Evolutionary conservation across 345 rosid species (phyloP).

Genomic region (Moricandia moricandioides): DNA sequence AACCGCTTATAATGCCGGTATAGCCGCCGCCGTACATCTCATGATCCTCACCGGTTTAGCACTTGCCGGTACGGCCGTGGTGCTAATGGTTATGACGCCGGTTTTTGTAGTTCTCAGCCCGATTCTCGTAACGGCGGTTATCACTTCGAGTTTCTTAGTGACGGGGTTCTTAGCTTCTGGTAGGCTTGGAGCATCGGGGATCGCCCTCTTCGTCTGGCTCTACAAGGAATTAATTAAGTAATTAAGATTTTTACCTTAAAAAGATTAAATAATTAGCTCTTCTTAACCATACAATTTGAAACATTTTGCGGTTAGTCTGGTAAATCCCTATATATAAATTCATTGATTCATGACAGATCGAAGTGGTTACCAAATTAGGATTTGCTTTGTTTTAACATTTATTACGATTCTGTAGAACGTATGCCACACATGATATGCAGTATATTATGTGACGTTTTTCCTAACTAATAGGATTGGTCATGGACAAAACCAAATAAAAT

Average conservation of each 20-base stretch:
- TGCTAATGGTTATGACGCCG: conserved; percentile 58
- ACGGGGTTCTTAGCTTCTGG: conserved; percentile 69
- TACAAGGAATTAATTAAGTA: conserved; percentile 46
- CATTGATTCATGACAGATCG: not conserved
- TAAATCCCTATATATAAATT: no score
- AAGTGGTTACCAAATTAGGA: not conserved
- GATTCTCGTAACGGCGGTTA: conserved; percentile 65
- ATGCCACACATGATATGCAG: not conserved
- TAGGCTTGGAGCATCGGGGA: conserved; percentile 61
- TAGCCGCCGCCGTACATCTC: conserved; percentile 63
- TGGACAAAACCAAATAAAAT: no score
- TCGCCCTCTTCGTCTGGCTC: conserved; percentile 70
- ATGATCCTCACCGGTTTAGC: conserved; percentile 60
- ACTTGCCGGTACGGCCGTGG: conserved; percentile 58
- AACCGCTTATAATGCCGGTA: conserved; percentile 40
- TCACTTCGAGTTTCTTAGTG: conserved; percentile 44
- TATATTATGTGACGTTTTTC: not conserved
- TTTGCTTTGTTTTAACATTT: not conserved
- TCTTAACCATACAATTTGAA: not conserved
- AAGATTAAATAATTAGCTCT: not conserved
- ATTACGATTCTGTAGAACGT: not conserved
- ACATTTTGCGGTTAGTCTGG: no score
- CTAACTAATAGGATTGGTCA: no score
- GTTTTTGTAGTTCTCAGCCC: conserved; percentile 69
- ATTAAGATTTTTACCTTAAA: not conserved